A percentile compares a stretch with the other conserved stretches of the same genome.
Evolutionary conservation across 768 basidiomycete species (phyloP).

Genomic region (Cyclocybe aegerita): DNA sequence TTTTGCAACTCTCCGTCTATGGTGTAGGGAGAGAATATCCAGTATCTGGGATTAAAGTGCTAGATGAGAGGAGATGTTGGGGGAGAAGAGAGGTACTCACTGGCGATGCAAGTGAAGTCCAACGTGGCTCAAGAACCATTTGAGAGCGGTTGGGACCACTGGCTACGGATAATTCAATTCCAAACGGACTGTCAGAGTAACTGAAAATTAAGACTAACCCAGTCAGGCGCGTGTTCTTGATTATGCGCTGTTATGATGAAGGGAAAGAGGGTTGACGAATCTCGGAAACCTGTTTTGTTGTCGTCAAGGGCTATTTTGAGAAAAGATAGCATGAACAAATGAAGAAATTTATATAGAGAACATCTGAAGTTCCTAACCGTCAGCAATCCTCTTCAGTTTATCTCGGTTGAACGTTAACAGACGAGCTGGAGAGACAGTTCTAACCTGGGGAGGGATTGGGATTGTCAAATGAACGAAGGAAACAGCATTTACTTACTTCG

Average conservation of each 20-base stretch:
- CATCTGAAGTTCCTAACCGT: conserved; percentile 3
- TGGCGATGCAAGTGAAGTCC: not conserved
- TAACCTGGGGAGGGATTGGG: too few relatives aligned
- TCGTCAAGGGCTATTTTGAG: conserved; percentile 11
- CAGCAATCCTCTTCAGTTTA: conserved; percentile 5
- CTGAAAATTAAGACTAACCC: conserved; percentile 5
- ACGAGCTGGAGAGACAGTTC: conserved; percentile 1
- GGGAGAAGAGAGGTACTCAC: not conserved
- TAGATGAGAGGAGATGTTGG: not conserved
- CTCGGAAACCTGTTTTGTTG: conserved; percentile 7
- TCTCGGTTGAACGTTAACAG: conserved; percentile 3
- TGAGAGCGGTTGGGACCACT: not conserved
- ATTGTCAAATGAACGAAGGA: too few relatives aligned
- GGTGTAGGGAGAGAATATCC: not conserved
- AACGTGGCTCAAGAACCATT: not conserved
- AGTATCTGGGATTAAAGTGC: not conserved
- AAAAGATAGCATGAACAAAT: not conserved
- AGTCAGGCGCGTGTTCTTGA: conserved; percentile 11
- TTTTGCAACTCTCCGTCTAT: not conserved
- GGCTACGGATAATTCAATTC: not conserved
- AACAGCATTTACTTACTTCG: conserved; percentile 5
- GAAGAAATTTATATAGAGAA: not conserved
- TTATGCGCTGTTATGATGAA: conserved; percentile 15
- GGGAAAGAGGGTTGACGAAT: conserved; percentile 10
- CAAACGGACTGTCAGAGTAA: too few relatives aligned